Evolutionary conservation across 2,329 filamentous ascomycete genomes (phyloP).

Genomic region (Periconia digitata): DNA sequence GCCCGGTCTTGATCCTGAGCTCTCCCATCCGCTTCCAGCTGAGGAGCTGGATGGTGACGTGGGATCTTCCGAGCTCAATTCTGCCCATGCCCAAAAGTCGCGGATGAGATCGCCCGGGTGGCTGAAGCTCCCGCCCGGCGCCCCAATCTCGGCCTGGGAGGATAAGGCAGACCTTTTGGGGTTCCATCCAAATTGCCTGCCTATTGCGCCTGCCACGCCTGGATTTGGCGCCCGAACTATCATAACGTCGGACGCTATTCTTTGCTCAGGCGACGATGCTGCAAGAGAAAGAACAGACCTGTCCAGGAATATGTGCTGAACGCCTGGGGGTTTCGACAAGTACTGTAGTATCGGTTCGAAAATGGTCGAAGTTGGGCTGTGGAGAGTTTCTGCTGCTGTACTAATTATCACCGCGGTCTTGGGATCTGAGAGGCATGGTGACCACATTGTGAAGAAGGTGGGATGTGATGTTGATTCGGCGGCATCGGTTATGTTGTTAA

Average conservation of each 20-base stretch:
- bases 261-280: conserved; percentile 16
- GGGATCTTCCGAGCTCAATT: conserved; percentile 15
- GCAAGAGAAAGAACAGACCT: conserved; percentile 25
- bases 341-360: conserved; percentile 21
- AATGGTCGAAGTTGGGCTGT: conserved; percentile 14
- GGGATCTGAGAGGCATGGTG: conserved; percentile 21
- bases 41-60: conserved; percentile 12
- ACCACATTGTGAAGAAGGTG: conserved; percentile 31
- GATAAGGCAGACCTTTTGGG: conserved; percentile 27
- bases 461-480: conserved; percentile 24
- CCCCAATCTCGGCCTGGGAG: conserved; percentile 14
- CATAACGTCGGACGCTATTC: conserved; percentile 27
- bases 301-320: conserved; percentile 29
- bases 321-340: conserved; percentile 16
- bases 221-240: conserved; percentile 20
- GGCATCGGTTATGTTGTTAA: conserved; percentile 31
- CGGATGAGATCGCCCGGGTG: conserved; percentile 28
- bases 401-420: conserved; percentile 23
- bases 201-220: conserved; percentile 26
- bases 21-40: conserved; percentile 13
- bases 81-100: conserved; percentile 35
- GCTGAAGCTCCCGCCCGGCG: conserved; percentile 22
- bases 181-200: conserved; percentile 34
- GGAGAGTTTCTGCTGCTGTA: conserved; percentile 23
- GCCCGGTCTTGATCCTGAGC: conserved; percentile 2